Evolutionary conservation across 306 rosid species (phyloP).

Genomic region (Rosa chinensis): DNA sequence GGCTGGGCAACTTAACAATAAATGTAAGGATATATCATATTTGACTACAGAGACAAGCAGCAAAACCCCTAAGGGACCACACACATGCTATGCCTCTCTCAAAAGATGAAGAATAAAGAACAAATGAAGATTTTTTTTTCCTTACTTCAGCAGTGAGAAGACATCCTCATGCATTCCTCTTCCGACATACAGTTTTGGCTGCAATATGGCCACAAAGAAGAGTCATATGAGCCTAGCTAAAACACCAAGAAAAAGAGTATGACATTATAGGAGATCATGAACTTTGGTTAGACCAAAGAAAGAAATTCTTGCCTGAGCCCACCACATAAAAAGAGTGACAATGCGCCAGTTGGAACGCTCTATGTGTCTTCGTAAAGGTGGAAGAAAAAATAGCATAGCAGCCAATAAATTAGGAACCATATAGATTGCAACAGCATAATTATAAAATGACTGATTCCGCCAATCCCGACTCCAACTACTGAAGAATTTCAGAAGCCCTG

Average conservation of each 20-base stretch:
- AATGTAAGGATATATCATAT: neutral
- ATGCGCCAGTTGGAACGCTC: conserved; percentile 76
- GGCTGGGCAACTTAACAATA: neutral
- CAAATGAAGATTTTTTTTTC: conserved; percentile 7
- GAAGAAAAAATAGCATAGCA: conserved; percentile 77
- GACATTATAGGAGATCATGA: conserved; percentile 11
- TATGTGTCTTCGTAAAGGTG: conserved; percentile 69
- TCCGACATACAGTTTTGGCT: conserved; percentile 91
- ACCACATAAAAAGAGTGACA: conserved; percentile 82
- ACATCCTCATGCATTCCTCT: conserved; percentile 91
- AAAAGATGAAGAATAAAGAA: conserved; percentile 13
- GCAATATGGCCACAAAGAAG: conserved; percentile 43
- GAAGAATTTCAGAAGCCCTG: conserved; percentile 69
- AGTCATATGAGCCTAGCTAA: conserved; percentile 11
- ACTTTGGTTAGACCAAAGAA: conserved; percentile 18
- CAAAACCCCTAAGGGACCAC: neutral
- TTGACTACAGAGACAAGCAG: conserved; percentile 2
- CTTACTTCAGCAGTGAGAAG: conserved; percentile 84
- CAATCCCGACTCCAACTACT: conserved; percentile 86
- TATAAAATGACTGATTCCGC: conserved; percentile 66
- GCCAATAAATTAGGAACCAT: conserved; percentile 79
- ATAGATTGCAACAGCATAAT: conserved; percentile 64
- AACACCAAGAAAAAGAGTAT: conserved; percentile 1
- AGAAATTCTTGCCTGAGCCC: conserved; percentile 84
- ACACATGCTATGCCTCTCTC: neutral